Conservation (phyloP, 2,329 filamentous ascomycete genomes). For the Curvularia eragrostidis region DNA sequence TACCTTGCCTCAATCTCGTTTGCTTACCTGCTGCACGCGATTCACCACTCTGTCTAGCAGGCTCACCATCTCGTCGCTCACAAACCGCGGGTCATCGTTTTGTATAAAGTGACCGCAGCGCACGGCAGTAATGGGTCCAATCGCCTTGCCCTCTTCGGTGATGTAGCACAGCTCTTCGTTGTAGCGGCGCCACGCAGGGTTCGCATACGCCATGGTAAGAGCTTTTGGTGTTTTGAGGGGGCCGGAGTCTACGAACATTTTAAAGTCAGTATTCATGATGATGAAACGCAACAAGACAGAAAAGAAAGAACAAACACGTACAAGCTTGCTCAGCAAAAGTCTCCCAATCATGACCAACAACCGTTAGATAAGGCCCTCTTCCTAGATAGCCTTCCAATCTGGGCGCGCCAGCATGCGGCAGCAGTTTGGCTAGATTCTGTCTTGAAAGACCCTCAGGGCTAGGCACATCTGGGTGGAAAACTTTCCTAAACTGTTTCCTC, state of each 20-base stretch:
- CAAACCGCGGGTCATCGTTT: conserved; percentile 57
- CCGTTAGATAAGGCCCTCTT: conserved; percentile 53
- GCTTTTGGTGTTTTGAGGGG: conserved; percentile 40
- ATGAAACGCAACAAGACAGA: background rate
- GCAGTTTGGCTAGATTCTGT: conserved; percentile 52
- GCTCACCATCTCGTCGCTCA: conserved; percentile 41
- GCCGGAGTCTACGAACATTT: conserved; percentile 26
- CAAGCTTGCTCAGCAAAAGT: conserved; percentile 59
- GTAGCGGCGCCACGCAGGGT: conserved; percentile 62
- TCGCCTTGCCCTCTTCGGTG: conserved; percentile 50
- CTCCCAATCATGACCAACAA: conserved; percentile 63
- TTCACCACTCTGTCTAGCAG: conserved; percentile 47
- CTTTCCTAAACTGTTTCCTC: conserved; percentile 45
- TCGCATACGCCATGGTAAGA: conserved; percentile 59
- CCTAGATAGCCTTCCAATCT: conserved; percentile 49
- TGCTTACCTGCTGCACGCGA: conserved; percentile 43
- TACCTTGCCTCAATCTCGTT: conserved; percentile 24
- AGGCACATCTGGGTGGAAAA: conserved; percentile 59
- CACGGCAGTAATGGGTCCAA: conserved; percentile 56
- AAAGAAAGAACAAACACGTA: conserved; percentile 19
- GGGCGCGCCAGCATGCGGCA: conserved; percentile 56
- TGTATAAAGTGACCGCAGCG: conserved; percentile 65
- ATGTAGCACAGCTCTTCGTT: conserved; percentile 60
- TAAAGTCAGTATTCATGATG: conserved; percentile 8
- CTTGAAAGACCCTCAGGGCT: conserved; percentile 61